Evolutionary conservation across 306 rosid genomes (phyloP).

Genomic region (Quercus engelmannii): DNA sequence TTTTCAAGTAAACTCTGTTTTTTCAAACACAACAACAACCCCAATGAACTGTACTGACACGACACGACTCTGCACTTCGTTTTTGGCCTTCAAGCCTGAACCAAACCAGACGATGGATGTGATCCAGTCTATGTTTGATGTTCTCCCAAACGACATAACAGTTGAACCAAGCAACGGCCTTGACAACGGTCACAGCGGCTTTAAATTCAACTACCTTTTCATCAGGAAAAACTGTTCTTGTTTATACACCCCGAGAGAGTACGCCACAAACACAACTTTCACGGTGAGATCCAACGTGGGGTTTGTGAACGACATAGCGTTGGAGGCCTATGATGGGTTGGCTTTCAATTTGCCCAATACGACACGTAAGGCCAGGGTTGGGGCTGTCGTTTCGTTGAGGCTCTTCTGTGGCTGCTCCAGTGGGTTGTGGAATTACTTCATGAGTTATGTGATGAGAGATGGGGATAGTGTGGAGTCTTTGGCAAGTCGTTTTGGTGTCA

Average conservation of each 20-base stretch:
- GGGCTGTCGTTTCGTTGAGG: conserved; percentile 76
- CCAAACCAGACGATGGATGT: conserved; percentile 52
- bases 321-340: conserved; percentile 77
- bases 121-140: conserved; percentile 90
- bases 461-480: conserved; percentile 76
- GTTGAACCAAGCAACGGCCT: conserved; percentile 44
- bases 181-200: conserved; percentile 20
- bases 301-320: conserved; percentile 54
- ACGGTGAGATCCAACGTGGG: conserved; percentile 77
- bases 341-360: conserved; percentile 51
- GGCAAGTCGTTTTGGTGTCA: conserved; percentile 93
- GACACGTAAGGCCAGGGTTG: conserved; percentile 51
- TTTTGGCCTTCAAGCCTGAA: conserved; percentile 70
- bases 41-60: conserved; percentile 85
- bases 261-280: conserved; percentile 68
- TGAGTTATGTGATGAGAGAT: conserved; percentile 89
- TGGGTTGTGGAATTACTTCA: conserved; percentile 82
- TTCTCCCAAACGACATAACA: conserved; percentile 66
- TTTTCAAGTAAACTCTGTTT: conserved; percentile 27
- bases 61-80: conserved; percentile 73
- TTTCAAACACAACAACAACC: conserved; percentile 33
- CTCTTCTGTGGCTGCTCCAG: conserved; percentile 93
- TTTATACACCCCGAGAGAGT: conserved; percentile 45
- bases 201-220: conserved; percentile 56
- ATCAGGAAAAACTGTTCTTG: conserved; percentile 90